Evolutionary conservation across 768 basidiomycete species (phyloP).

Genomic region (Lactarius psammicola): DNA sequence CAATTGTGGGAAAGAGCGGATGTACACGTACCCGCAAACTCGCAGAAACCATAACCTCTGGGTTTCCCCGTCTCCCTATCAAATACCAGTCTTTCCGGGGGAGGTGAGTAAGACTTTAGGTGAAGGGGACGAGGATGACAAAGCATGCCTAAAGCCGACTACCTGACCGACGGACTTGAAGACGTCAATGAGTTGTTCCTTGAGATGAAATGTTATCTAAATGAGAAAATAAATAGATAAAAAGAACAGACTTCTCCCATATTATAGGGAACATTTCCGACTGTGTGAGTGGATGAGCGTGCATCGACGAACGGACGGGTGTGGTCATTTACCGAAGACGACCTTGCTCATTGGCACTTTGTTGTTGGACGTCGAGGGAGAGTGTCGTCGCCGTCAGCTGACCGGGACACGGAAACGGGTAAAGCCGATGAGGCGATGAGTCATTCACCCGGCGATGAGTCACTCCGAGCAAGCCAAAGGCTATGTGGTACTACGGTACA

Average conservation of each 20-base stretch:
- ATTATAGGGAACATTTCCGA: slow-evolving; percentile 88
- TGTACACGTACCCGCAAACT: slow-evolving; percentile 73
- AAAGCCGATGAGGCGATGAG: not conserved
- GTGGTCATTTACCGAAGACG: slow-evolving; percentile 53
- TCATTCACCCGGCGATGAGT: not conserved
- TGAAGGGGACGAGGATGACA: not conserved
- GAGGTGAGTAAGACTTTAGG: slow-evolving; percentile 1
- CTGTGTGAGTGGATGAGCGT: slow-evolving; percentile 37
- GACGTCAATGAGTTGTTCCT: slow-evolving; percentile 83
- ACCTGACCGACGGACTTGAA: slow-evolving; percentile 89
- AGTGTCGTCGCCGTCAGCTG: not conserved
- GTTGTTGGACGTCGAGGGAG: not conserved
- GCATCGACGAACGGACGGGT: not conserved
- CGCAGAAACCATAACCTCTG: slow-evolving; percentile 91
- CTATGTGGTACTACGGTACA: too few relatives aligned
- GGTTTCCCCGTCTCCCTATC: slow-evolving; percentile 94
- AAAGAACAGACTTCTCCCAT: slow-evolving; percentile 64
- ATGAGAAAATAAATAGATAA: not conserved
- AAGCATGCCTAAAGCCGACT: slow-evolving; percentile 75
- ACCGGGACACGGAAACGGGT: not conserved
- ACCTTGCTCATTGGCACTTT: slow-evolving; percentile 58
- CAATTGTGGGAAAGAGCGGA: not conserved
- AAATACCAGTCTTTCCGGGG: slow-evolving; percentile 66
- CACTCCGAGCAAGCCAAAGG: not conserved
- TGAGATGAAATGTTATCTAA: not conserved